Evolutionary conservation across 2,329 filamentous ascomycete genomes (phyloP).

Genomic region (Zasmidium angulare): DNA sequence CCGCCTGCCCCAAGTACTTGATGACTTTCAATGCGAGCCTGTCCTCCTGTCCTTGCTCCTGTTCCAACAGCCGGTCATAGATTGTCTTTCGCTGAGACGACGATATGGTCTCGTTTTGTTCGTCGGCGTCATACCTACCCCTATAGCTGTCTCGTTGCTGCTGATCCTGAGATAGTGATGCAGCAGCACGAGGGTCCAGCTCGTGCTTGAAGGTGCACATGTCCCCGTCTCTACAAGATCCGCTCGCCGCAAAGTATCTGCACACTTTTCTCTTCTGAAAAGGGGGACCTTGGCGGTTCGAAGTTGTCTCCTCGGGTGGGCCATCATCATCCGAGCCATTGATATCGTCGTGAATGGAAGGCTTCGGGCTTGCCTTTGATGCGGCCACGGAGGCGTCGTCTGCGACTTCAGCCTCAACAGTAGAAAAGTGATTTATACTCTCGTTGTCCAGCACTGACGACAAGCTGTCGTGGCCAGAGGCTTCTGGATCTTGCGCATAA

Average conservation of each 20-base stretch:
- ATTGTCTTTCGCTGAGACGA: conserved; percentile 17
- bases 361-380: conserved; percentile 32
- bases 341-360: conserved; percentile 13
- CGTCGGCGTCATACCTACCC: background rate
- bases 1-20: conserved; percentile 45
- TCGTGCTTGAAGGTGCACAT: conserved; percentile 36
- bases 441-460: no score
- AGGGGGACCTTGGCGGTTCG: conserved; percentile 30
- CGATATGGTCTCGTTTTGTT: background rate
- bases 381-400: no score
- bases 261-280: conserved; percentile 22
- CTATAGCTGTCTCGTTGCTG: background rate
- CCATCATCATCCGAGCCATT: conserved; percentile 33
- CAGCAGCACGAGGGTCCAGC: conserved; percentile 3
- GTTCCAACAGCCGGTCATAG: conserved; percentile 40
- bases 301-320: conserved; percentile 40
- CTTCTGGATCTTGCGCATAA: no score
- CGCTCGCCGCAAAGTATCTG: conserved; percentile 32
- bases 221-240: conserved; percentile 35
- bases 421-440: no score
- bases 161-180: background rate
- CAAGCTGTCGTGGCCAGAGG: no score
- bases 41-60: conserved; percentile 46
- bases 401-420: no score
- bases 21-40: conserved; percentile 45